Base-by-base conservation (phyloP, 2,329 filamentous ascomycete species). In the Plectosphaerella sp. region DNA sequence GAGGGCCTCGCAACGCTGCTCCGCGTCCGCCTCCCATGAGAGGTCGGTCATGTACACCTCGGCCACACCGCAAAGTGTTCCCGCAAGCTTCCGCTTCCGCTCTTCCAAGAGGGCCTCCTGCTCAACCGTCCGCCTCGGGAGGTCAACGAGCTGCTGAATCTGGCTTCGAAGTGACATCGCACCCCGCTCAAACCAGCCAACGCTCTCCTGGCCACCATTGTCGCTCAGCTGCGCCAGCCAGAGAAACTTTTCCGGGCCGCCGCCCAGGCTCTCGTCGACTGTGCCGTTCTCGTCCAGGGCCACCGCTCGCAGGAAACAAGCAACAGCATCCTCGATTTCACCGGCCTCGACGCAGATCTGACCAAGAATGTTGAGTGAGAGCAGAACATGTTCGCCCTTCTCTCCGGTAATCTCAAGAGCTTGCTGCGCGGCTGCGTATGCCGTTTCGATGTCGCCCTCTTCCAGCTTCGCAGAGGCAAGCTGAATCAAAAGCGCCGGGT, bases 41-140 rank as follows among this genome's bases (percentile, higher is more conserved):
- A 97, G 74, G 73, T 99, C 94, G 11, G 94, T 99, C 94, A 99
- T 99, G 76, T 97, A 99, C 48, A 99, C 91, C 73, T 99, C 94
- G 7, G 90, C 86, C 55, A 97, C 90, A 25, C 89, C 91, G 70
- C 95, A 99, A 36, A 99, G 79, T n/a, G 92, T 90, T 61, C 91
- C 91, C 2, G 91, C 90, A 36, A 97, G 78, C 70, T 94, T 94
- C 58, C 79, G 77, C 67, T 87, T 87, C 75, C 90, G 89, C 69
- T 82, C 89, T 25, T 86, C 80, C 41, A 84, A 62, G 22, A 73
- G 58, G 18, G 62, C 62, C 63, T 75, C 67, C 61, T 73, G 64
- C 58, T 72, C 67, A 33, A 62, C 54, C 14, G 64, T 72, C 52
- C 71, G 73, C 52, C 58, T 15, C 16, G 64, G 56, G 9, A 68